These are phyloP conservation scores for Pulveroboletus ravenelii DNA, from an alignment of 768 basidiomycete genomes.

Conservation along the genomic window DNA sequence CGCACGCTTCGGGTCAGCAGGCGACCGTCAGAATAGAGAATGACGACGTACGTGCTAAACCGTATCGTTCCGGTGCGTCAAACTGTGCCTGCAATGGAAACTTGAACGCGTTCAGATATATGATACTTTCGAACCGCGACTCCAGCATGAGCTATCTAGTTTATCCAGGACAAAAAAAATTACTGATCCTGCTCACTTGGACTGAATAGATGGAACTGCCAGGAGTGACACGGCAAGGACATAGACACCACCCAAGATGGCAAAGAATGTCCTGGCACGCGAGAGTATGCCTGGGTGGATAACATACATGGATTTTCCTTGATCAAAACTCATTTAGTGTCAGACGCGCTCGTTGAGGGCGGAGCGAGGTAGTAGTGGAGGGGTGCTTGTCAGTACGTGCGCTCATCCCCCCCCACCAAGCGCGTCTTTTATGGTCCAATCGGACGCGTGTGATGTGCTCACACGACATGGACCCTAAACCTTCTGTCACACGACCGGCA, in stretches of 20 bases:
- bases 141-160: slow-evolving; percentile 14
- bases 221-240: slow-evolving; percentile 47
- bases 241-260: slow-evolving; percentile 51
- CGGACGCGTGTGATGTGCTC: neutral
- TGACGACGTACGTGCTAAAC: slow-evolving; percentile 64
- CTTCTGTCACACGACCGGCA: slow-evolving; percentile 16
- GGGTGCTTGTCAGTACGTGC: slow-evolving; percentile 18
- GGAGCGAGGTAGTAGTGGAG: neutral
- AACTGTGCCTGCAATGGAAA: slow-evolving; percentile 62
- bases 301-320: neutral
- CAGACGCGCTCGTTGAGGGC: neutral
- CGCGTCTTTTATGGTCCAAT: slow-evolving; percentile 5
- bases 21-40: neutral
- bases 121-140: slow-evolving; percentile 33
- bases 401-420: neutral
- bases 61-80: slow-evolving; percentile 68
- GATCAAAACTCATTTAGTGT: slow-evolving; percentile 8
- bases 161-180: slow-evolving; percentile 10
- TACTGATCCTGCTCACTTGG: slow-evolving; percentile 46
- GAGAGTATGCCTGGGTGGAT: slow-evolving; percentile 18
- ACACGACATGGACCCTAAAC: slow-evolving; percentile 6
- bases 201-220: slow-evolving; percentile 60
- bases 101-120: slow-evolving; percentile 66
- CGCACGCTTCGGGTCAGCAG: neutral
- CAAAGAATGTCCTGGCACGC: slow-evolving; percentile 30